Conservation (phyloP, 2,329 filamentous ascomycete species). For the Aspergillus japonicus region DNA sequence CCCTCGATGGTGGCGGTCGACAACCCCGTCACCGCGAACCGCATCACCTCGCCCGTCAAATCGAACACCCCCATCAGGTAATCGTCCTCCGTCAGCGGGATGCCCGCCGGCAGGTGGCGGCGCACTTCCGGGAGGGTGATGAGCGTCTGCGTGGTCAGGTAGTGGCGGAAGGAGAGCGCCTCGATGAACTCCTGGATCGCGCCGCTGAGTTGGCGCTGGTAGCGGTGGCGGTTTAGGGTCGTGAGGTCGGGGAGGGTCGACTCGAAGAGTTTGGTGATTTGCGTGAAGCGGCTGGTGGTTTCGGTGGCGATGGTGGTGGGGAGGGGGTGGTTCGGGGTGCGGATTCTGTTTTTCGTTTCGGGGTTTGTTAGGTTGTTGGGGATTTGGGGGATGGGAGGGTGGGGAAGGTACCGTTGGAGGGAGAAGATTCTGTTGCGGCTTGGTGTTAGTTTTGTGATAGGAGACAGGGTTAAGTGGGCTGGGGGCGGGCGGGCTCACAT, state of each 20-base stretch:
- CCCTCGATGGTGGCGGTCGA: slow-evolving; percentile 59
- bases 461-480: no score
- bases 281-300: slow-evolving; percentile 65
- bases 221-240: slow-evolving; percentile 78
- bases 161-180: slow-evolving; percentile 83
- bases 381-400: neutral
- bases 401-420: slow-evolving; percentile 65
- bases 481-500: slow-evolving; percentile 61
- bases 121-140: slow-evolving; percentile 66
- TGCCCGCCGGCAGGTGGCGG: slow-evolving; percentile 44
- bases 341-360: neutral
- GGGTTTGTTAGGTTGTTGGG: slow-evolving; percentile 25
- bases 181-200: slow-evolving; percentile 95
- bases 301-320: slow-evolving; percentile 69
- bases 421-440: slow-evolving; percentile 68
- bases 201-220: slow-evolving; percentile 70
- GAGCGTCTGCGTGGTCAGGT: slow-evolving; percentile 73
- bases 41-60: slow-evolving; percentile 93
- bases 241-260: slow-evolving; percentile 70
- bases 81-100: slow-evolving; percentile 74
- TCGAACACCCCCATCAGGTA: slow-evolving; percentile 92
- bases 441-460: neutral
- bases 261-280: slow-evolving; percentile 68
- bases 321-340: slow-evolving; percentile 39
- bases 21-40: slow-evolving; percentile 86